Evolutionary conservation across 352 stramenopile species (phyloP), one percentile per base, ranked within the genome.

Genomic region (Globisporangium takayamanum): DNA sequence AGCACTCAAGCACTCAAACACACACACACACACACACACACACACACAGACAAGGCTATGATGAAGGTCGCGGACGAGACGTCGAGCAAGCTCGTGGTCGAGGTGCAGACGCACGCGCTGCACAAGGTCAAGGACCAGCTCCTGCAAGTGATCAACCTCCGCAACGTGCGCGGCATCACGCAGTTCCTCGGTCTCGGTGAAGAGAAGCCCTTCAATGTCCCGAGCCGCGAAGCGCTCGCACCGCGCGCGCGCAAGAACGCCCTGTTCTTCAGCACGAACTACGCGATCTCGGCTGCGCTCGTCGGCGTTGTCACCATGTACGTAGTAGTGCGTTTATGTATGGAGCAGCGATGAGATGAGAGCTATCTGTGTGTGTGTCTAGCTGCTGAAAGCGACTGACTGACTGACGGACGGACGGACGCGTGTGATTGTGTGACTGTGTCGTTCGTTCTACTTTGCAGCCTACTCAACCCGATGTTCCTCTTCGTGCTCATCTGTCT

Each of bases 401-500:
- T 7, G 8, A 49, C 18, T 5, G 14, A 26, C 26, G 10, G 28
- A 22, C n/a, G 22, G 22, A 22, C 22, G 22, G 22, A 22, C 22
- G 0, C 22, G 22, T 22, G 22, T 22, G 22, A 22, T 12, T 37
- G 5, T 22, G 8, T 58, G 44, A 58, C 37, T 42, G 18, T 54
- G 16, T 39, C 20, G 25, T 30, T 61, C 14, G 39, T 55, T 44
- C 28, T 52, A 25, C 63, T 12, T 1, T 50, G 18, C 20, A 94
- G 81, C 51, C 48, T 94, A 55, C 55, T 94, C 48, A 94, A 94
- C 63, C 84, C 84, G 59, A 81, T 94, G 57, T 94, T 94, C 60
- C 69, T 94, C 11, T 94, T 94, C 69, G 80, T 91, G 22, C 71
- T 94, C 37, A 92, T 94, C 53, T 94, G 84, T 60, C 49, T 94